Base-by-base conservation (phyloP, 2,329 filamentous ascomycete species). In the Fusarium sacchari region DNA sequence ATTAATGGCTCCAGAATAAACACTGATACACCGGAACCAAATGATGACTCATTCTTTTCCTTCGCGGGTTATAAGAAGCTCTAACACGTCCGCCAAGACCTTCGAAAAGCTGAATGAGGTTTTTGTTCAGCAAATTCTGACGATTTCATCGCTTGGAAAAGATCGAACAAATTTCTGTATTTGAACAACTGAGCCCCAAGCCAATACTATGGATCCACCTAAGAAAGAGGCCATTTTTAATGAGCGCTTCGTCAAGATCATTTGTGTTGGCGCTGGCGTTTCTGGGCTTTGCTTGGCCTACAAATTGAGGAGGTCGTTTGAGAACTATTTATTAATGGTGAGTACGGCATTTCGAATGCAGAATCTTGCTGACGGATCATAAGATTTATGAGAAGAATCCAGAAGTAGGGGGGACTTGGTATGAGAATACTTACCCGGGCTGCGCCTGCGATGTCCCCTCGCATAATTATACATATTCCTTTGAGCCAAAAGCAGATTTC, bases 201-300 rank as follows among this genome's bases (percentile, higher is more conserved):
- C n/a, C n/a, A n/a, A n/a, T n/a, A n/a, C n/a, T n/a, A 32, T 69
- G 66, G 66, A 69, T 34, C 66, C 66, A 6, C 34, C 26, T 2
- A 53, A 28, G n/a, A 8, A 42, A 30, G 63, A 69, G 5, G 49
- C 56, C 3, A 67, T 69, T 17, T 59, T 67, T 28, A 30, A 67
- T 8, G 63, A 62, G 24, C 66, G 66, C 9, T 67, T 68, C 24
- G 69, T 67, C 26, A 72, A 72, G 44, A 37, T 72, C 26, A 28
- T 68, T 4, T 71, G 69, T 8, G 17, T 71, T 24, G 69, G 69
- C 10, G 69, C 69, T 18, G 69, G 69, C 1, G 55, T 72, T 3
- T 71, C 68, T 12, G 69, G 69, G 4, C 18, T 72, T 24, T 71
- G 68, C 22, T 42, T 72, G 1, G 63, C 66, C 6, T 68, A 68